These are phyloP conservation scores for Pachysandra terminalis DNA, from an alignment of 164 flowering plant genomes.

Conservation along the genomic window DNA sequence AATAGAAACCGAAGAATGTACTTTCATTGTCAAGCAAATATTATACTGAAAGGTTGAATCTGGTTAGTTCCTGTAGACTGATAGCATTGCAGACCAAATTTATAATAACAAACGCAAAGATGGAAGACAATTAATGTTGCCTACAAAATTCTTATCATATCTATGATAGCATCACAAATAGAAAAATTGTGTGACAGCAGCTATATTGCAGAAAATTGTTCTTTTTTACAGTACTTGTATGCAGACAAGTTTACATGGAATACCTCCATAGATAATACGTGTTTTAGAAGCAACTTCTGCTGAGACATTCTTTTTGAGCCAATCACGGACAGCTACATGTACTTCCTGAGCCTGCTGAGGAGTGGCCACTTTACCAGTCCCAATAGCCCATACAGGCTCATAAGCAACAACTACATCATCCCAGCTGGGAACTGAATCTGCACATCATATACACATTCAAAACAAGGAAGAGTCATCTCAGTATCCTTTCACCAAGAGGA, in stretches of 20 bases:
- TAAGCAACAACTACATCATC: conserved; percentile 89
- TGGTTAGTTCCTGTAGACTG: no score
- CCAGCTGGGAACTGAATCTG: conserved; percentile 93
- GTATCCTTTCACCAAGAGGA: neutral
- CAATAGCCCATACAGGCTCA: conserved; percentile 99
- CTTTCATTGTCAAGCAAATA: no score
- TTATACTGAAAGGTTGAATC: no score
- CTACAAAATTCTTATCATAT: neutral
- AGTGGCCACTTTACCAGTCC: conserved; percentile 93
- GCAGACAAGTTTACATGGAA: conserved; percentile 5
- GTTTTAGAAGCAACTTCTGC: conserved; percentile 85
- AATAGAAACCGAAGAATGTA: no score
- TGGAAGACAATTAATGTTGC: neutral
- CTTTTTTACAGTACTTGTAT: neutral
- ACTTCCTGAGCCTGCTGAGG: conserved; percentile 97
- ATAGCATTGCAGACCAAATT: no score
- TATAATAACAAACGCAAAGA: neutral
- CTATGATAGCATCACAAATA: neutral
- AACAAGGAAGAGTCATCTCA: neutral
- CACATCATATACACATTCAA: conserved; percentile 13
- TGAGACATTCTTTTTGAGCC: conserved; percentile 90
- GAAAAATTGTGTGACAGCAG: neutral
- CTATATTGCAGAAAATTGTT: neutral
- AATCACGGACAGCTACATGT: conserved; percentile 90
- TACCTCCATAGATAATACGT: conserved; percentile 97